Base-by-base conservation (phyloP, 106 monocot species). In the Apostasia ramifera region DNA sequence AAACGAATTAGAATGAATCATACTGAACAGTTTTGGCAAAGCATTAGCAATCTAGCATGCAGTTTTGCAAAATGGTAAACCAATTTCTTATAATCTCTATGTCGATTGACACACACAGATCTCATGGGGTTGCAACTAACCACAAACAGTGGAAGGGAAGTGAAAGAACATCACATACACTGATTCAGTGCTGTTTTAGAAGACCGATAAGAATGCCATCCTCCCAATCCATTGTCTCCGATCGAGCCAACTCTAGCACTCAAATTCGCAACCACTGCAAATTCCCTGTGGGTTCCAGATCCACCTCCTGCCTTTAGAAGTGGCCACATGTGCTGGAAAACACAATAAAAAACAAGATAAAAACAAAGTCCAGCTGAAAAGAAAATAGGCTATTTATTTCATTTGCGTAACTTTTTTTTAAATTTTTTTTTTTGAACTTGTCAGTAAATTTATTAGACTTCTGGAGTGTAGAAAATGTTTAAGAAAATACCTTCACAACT, bases 141-240 rank as follows among this genome's bases (percentile, higher is more conserved):
- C 26, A 26, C 26, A 26, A 26, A 26, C 26, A 43, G 11, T 41
- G 55, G 3, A 14, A 37, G 47, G 47, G 5, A 3, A 26, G 12
- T 9, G 2, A 40, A n/a, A 59, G 47, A 52, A 39, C 3, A 43
- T 39, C 11, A 43, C 73, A 55, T 88, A 91, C 91, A 77, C 77
- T 97, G 95, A 74, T 97, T 97, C 56, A 97, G 72, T 68, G 95
- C 92, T 44, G 92, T 69, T 74, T 97, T 97, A 6, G 95, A 97
- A 78, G 95, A 67, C 58, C 92, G 80, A 73, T 97, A 97, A 2
- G 95, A 92, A 81, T 97, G 91, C 95, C 95, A 97, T 58, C 92
- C 95, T 11, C 95, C 95, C 51, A 92, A 75, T 41, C 79, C 61
- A 69, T 97, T 97, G 67, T 97, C 92, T 52, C 89, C 92, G 58